Evolutionary conservation across 2,329 filamentous ascomycete species (phyloP).

Genomic region (Bipolaris gigantea): DNA sequence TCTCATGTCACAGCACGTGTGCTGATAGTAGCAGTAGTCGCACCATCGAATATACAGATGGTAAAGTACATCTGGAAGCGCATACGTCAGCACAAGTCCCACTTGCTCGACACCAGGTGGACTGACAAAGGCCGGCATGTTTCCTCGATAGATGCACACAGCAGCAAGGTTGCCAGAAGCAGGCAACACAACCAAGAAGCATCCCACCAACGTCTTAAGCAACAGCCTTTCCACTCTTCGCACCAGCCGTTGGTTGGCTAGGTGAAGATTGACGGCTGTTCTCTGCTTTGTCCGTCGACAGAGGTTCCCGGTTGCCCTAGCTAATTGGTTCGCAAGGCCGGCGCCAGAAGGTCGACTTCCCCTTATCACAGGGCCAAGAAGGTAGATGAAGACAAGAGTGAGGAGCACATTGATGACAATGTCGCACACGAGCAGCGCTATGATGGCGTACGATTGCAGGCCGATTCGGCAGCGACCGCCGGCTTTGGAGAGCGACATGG

Average conservation of each 20-base stretch:
- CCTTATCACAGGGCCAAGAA: constrained; percentile 38
- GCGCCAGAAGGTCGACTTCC: constrained; percentile 11
- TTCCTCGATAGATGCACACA: constrained; percentile 34
- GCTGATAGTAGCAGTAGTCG: constrained; percentile 2
- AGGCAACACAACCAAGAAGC: constrained; percentile 44
- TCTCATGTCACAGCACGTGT: neutral
- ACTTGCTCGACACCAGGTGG: neutral
- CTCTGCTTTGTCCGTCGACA: constrained; percentile 6
- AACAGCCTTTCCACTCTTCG: constrained; percentile 33
- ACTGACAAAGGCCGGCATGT: constrained; percentile 43
- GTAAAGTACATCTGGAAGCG: constrained; percentile 40
- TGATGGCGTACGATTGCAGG: constrained; percentile 40
- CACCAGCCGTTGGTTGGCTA: constrained; percentile 21
- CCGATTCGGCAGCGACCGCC: constrained; percentile 47
- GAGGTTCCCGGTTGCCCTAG: constrained; percentile 17
- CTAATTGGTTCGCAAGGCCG: constrained; percentile 18
- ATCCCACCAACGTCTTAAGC: constrained; percentile 38
- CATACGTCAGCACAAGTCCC: neutral
- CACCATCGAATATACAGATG: constrained; percentile 48
- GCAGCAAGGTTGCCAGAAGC: constrained; percentile 45
- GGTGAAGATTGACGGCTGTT: constrained; percentile 10
- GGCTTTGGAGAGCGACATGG: constrained; percentile 31
- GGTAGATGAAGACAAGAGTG: constrained; percentile 45
- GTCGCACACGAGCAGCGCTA: constrained; percentile 46
- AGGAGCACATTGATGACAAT: constrained; percentile 45